Evolutionary conservation across 2,329 filamentous ascomycete species (phyloP).

Genomic region (Alternaria metachromatica): DNA sequence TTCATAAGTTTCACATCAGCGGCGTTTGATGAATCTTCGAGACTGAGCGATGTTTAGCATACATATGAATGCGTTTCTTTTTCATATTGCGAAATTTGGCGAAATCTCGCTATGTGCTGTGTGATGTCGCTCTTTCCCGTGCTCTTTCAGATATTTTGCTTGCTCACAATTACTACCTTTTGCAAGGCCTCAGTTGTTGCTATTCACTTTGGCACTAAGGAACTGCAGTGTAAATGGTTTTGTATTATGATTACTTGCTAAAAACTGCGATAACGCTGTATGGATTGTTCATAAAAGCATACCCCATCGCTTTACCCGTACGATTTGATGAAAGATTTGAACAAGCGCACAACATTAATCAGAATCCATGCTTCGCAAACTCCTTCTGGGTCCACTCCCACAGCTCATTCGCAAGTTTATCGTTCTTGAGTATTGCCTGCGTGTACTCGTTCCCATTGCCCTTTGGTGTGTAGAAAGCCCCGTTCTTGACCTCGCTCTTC

Average conservation of each 20-base stretch:
- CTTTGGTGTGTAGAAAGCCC: conserved; percentile 51
- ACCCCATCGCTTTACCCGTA: not conserved
- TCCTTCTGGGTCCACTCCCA: conserved; percentile 33
- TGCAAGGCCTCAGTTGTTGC: not conserved
- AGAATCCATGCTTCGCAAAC: conserved; percentile 11
- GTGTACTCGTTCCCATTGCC: conserved; percentile 21
- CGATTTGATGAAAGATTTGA: not conserved
- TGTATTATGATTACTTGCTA: not conserved
- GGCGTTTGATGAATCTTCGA: not conserved
- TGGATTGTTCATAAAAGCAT: too few relatives aligned
- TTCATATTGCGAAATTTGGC: not conserved
- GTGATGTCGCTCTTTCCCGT: not conserved
- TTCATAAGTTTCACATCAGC: not conserved
- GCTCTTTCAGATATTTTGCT: not conserved
- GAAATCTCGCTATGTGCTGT: not conserved
- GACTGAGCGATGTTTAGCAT: not conserved
- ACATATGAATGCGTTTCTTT: not conserved
- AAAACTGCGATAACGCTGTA: not conserved
- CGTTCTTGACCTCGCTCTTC: conserved; percentile 39
- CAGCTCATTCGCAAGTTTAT: conserved; percentile 19
- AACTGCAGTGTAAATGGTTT: not conserved
- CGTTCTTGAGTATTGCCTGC: conserved; percentile 12
- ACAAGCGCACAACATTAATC: not conserved
- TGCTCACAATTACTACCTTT: not conserved
- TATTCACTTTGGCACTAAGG: not conserved